A percentile compares a stretch with the other conserved stretches of the same genome.
These are phyloP conservation scores for Kazachstania bromeliacearum DNA, from an alignment of 805 yeast genomes.

Conservation along the genomic window DNA sequence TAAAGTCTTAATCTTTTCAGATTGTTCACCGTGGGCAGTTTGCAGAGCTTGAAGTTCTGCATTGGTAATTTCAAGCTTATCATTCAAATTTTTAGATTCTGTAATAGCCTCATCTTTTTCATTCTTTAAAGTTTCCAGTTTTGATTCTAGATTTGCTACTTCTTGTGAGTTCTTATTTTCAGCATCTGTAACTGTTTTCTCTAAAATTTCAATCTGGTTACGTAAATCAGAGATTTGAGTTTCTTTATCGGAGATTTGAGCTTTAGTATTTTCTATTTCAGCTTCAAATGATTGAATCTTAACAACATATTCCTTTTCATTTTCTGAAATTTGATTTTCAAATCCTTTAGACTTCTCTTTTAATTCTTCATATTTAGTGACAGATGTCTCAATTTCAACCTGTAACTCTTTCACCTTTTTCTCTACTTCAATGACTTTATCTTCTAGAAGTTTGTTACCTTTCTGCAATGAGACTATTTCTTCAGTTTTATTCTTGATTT, in stretches of 20 bases:
- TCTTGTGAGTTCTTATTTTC: background rate
- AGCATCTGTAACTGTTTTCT: background rate
- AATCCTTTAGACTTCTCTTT: background rate
- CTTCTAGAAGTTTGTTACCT: background rate
- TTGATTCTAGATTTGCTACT: conserved; percentile 5
- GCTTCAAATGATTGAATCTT: background rate
- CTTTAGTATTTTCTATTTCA: background rate
- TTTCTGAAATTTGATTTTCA: background rate
- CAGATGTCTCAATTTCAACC: background rate
- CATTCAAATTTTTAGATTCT: background rate
- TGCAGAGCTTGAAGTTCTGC: background rate
- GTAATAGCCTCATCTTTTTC: background rate
- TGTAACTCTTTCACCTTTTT: background rate
- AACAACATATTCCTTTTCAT: background rate
- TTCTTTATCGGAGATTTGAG: background rate
- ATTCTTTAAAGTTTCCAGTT: conserved; percentile 4
- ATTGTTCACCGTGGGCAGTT: background rate
- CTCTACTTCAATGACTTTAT: background rate
- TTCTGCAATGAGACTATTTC: background rate
- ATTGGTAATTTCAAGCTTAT: conserved; percentile 1
- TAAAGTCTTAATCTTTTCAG: conserved; percentile 1
- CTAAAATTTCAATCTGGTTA: background rate
- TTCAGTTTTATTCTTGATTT: background rate
- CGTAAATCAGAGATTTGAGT: background rate
- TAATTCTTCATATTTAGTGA: background rate